Evolutionary conservation across 2,329 filamentous ascomycete genomes (phyloP).

Genomic region (Cryphonectria naterciae): DNA sequence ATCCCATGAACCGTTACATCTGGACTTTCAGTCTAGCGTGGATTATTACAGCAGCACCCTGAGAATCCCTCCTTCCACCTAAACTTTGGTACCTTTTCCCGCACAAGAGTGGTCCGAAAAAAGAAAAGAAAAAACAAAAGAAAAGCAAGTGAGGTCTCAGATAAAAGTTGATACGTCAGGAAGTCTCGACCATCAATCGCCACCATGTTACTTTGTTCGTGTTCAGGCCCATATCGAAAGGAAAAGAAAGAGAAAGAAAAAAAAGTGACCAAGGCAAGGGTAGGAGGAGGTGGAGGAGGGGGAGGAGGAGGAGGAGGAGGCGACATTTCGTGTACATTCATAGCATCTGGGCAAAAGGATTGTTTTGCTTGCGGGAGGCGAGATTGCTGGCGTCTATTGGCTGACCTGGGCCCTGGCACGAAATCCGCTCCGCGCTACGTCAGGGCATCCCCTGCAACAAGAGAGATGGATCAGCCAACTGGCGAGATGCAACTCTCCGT

Average conservation of each 20-base stretch:
- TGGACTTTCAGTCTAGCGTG: background rate
- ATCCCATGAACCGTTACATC: constrained; percentile 11
- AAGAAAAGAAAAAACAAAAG: background rate
- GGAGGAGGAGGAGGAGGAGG: background rate
- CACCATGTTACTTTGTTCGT: background rate
- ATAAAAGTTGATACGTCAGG: no score
- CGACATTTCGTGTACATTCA: background rate
- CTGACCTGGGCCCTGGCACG: background rate
- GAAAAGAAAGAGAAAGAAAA: background rate
- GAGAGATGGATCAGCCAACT: background rate
- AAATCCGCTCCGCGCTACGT: background rate
- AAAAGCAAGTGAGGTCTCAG: background rate
- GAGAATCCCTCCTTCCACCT: constrained; percentile 6
- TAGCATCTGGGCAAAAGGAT: background rate
- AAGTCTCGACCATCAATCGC: no score
- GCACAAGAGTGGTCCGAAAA: background rate
- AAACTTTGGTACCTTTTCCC: background rate
- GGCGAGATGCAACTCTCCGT: constrained; percentile 9
- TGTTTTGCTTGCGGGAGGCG: constrained; percentile 9
- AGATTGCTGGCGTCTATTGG: constrained; percentile 19
- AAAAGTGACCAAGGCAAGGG: background rate
- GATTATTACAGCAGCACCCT: background rate
- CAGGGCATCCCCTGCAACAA: background rate
- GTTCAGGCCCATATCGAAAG: background rate
- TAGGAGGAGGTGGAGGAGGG: background rate